phyloP scores from a whole-genome alignment of 768 basidiomycete genomes.

The Cystofilobasidium ferigula region DNA sequence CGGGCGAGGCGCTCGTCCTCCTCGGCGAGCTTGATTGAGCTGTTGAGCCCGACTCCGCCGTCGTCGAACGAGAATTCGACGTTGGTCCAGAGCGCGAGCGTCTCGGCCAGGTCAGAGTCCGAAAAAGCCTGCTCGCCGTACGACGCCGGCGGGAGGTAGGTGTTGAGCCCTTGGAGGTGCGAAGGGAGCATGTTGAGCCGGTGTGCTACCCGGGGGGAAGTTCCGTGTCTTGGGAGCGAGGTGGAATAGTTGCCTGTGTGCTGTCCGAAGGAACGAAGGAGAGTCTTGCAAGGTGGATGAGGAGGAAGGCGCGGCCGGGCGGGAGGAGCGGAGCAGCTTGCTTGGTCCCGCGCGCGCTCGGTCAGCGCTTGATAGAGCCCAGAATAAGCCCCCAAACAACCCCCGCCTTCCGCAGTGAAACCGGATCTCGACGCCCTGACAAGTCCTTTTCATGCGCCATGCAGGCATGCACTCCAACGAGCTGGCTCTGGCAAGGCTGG shows the following conservation, averaged over 20 bases:
- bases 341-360: no score
- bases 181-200: neutral
- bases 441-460: no score
- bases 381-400: no score
- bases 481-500: no score
- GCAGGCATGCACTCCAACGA: no score
- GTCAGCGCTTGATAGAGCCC: no score
- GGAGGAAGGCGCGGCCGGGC: constrained; percentile 7
- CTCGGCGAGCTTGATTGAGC: constrained; percentile 15
- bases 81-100: constrained; percentile 25
- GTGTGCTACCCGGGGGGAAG: constrained; percentile 3
- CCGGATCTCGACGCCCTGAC: no score
- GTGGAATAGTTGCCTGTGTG: no score
- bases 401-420: no score
- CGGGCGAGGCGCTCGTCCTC: constrained; percentile 19
- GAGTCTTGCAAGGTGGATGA: neutral
- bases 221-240: no score
- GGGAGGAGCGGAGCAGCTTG: neutral
- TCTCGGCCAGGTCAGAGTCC: constrained; percentile 21
- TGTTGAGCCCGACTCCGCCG: constrained; percentile 19
- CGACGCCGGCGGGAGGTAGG: neutral
- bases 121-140: neutral
- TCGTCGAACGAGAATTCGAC: constrained; percentile 25
- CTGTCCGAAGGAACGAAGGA: neutral
- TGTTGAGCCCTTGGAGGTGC: constrained; percentile 24